Percentiles rank a stretch among this genome's conserved stretches.
Evolutionary conservation across 495 filamentous ascomycete species (phyloP).

Genomic region (Hyaloscypha variabilis): DNA sequence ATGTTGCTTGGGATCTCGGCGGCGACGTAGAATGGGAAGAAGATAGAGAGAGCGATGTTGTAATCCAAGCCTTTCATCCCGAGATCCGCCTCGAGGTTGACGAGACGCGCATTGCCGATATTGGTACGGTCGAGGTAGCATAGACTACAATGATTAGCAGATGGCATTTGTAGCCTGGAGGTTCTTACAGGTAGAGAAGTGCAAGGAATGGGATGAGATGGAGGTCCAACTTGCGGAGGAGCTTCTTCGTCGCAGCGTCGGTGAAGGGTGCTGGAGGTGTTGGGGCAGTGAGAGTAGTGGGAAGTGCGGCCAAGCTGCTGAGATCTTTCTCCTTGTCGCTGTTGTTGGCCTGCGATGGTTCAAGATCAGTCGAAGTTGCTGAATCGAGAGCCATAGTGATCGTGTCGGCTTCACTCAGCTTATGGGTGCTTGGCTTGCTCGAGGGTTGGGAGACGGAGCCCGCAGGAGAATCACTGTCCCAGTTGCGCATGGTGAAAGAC

Average conservation of each 20-base stretch:
- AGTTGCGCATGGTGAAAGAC: slow-evolving; percentile 6
- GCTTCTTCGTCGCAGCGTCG: slow-evolving; percentile 17
- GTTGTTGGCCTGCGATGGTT: neutral
- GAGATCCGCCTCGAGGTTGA: slow-evolving; percentile 58
- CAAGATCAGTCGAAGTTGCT: neutral
- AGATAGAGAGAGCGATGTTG: slow-evolving; percentile 65
- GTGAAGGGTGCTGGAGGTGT: neutral
- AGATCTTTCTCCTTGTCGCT: neutral
- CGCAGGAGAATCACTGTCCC: neutral
- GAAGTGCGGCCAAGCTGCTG: neutral
- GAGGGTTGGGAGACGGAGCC: neutral
- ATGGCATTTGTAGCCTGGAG: neutral
- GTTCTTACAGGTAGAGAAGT: slow-evolving; percentile 46
- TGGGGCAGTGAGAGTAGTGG: neutral
- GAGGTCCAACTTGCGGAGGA: slow-evolving; percentile 53
- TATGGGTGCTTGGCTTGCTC: neutral
- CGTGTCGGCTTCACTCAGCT: neutral
- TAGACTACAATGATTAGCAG: slow-evolving; percentile 27
- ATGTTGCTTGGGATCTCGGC: slow-evolving; percentile 70
- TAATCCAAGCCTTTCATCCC: slow-evolving; percentile 47
- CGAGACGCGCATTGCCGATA: slow-evolving; percentile 75
- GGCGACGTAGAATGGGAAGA: slow-evolving; percentile 68
- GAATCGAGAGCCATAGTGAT: neutral
- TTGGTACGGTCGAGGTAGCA: slow-evolving; percentile 63
- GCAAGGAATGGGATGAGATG: slow-evolving; percentile 55